Conservation (phyloP, 495 filamentous ascomycete species). For the Wilcoxina mikolae region DNA sequence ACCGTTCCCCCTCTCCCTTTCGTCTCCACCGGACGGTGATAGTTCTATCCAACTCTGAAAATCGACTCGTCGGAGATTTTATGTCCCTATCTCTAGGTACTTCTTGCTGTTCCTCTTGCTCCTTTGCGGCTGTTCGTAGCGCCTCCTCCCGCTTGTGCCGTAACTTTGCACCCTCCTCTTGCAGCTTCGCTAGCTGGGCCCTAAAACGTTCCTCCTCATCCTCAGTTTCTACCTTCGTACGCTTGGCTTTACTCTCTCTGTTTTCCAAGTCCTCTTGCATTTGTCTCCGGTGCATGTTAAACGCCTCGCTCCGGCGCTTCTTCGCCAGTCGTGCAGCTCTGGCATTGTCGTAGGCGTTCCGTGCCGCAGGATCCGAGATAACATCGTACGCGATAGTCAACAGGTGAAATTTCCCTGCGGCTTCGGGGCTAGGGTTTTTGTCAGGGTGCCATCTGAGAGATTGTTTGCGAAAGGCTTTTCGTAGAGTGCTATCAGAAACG, state of each 20-base stretch:
- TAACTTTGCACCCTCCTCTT: conserved; percentile 31
- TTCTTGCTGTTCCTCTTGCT: conserved; percentile 8
- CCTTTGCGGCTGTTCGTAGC: conserved; percentile 16
- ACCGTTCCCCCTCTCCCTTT: conserved; percentile 3
- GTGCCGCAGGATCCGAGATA: conserved; percentile 45
- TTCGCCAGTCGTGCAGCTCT: conserved; percentile 46
- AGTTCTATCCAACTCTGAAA: conserved; percentile 23
- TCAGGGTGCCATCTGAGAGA: conserved; percentile 90
- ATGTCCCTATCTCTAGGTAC: background rate
- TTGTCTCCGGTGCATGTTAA: conserved; percentile 49
- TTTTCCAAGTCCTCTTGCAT: conserved; percentile 52
- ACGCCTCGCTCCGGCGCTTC: conserved; percentile 47
- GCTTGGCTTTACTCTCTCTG: conserved; percentile 42
- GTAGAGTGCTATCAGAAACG: conserved; percentile 53
- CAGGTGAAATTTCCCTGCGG: conserved; percentile 53
- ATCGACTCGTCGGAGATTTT: conserved; percentile 8
- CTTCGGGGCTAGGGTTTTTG: conserved; percentile 34
- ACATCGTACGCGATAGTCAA: conserved; percentile 59
- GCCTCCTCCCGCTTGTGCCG: conserved; percentile 22
- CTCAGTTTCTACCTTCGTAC: conserved; percentile 32
- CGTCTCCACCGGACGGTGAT: conserved; percentile 17
- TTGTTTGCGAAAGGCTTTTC: conserved; percentile 75
- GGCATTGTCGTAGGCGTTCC: conserved; percentile 55
- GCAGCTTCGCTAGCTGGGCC: conserved; percentile 30
- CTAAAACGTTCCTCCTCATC: conserved; percentile 38